Base-by-base conservation (phyloP, 768 basidiomycete species). In the Calocybe cyanea region DNA sequence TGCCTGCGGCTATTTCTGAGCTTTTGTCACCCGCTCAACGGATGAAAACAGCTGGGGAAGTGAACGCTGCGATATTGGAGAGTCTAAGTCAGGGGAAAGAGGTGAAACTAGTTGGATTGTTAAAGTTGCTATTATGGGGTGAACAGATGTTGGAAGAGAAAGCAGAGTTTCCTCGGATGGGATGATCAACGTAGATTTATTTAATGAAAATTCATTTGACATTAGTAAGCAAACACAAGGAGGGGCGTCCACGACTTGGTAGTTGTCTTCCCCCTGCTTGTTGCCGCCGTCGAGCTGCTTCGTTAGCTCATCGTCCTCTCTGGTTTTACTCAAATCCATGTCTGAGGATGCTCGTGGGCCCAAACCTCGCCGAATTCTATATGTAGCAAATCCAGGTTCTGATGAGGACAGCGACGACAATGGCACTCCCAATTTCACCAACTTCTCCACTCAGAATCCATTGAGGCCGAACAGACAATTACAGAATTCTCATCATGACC, bases 11-110 rank as follows among this genome's bases (percentile, higher is more conserved):
- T 34, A 91, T 96, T 54, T 73, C 81, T 15, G 84, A 92, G 45
- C 70, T 98, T 43, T 66, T 98, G 60, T 85, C 86, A 21, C 86
- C 89, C 23, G 83, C 81, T 17, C 93, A 97, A 63, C 77, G 95
- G 40, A 78, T 91, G 79, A 88, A 87, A 68, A 95, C 94, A n/a
- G 94, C 94, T 1, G 84, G 87, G 17, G 92, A 95, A 68, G 83
- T 98, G 61, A 99, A 99, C 60, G 87, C 90, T 1, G 94, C 95
- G 24, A 95, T 99, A 45, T 69, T 99, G 60, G 90, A 93, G 58
- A 88, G 86, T 58, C 72, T 92, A 51, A 88, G 92, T 54, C 91
- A 97, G 57, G 92, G 92, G 0, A 87, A 87, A 61, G 90, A 95
- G 62, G 90, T 94, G 46, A 96, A 95, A 66, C 67, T 97, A 41